phyloP scores from a whole-genome alignment of 257 asterid species.

The Penstemon davidsonii region DNA sequence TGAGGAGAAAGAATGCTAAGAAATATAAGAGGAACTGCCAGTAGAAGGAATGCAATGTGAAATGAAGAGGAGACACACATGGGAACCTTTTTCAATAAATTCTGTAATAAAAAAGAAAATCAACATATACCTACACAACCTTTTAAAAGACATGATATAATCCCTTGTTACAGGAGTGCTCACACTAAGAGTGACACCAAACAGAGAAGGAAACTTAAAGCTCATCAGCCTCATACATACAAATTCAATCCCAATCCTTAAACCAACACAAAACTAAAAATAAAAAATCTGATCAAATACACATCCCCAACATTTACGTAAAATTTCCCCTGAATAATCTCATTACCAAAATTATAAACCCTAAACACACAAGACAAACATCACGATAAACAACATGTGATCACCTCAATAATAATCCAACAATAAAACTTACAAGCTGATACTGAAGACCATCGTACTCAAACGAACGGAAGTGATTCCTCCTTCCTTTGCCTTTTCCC shows the following conservation, averaged over 20 bases:
- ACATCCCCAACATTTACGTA: background rate
- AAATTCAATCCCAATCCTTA: background rate
- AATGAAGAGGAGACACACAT: too few relatives aligned
- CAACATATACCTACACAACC: background rate
- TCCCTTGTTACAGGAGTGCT: too few relatives aligned
- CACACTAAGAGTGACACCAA: too few relatives aligned
- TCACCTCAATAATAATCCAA: background rate
- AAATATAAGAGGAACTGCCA: background rate
- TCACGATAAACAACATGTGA: background rate
- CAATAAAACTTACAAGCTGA: conserved; percentile 58
- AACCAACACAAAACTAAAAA: background rate
- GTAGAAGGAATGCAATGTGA: background rate
- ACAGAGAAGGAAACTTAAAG: too few relatives aligned
- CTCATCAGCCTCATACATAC: too few relatives aligned
- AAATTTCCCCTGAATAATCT: background rate
- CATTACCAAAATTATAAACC: background rate
- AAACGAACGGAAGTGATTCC: conserved; percentile 51
- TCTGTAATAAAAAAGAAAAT: background rate
- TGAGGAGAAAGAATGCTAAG: background rate
- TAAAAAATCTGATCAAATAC: background rate
- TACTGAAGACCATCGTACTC: conserved; percentile 76
- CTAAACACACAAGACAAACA: conserved; percentile 3
- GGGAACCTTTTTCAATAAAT: too few relatives aligned
- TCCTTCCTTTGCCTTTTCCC: conserved; percentile 69
- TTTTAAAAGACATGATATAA: too few relatives aligned